Base-by-base conservation (phyloP, 495 filamentous ascomycete genomes). In the Neurospora discreta region DNA sequence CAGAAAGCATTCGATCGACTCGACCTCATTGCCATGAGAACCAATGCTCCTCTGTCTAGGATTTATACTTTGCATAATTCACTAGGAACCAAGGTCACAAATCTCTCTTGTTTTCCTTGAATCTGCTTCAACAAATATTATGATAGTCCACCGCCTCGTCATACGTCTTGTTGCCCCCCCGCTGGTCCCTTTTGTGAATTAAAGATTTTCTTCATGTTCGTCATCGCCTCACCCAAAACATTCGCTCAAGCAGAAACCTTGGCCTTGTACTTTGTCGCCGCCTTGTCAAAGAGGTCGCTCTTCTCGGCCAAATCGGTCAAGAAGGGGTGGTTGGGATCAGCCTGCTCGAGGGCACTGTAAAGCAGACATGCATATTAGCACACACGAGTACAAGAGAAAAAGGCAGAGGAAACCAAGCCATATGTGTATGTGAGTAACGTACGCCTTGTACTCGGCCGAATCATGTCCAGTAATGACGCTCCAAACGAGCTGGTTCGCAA, bases 401-500 rank as follows among this genome's bases (percentile, higher is more conserved):
- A 9, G 26, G 15, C 4, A 20, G 36, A 16, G n/a, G 6, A 16
- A 40, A 3, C 26, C 13, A 5, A 10, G 68, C 7, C 39, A 41
- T 43, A 9, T 30, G 46, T 58, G 46, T 52, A 13, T 15, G 5
- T 58, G 20, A 36, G 23, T 13, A 30, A 81, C 85, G 73, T 87
- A 92, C 90, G 79, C 83, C 41, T 85, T 85, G 71, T 88, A 75
- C 71, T 92, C 90, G 43, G 81, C 81, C 36, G 82, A 75, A 68
- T 91, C 88, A 79, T 92, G 91, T 20, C 95, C 94, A 23, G 86
- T 84, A 73, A 97, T 82, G 26, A 91, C 85, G 58, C 89, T 90
- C 78, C 97, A 81, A 20, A 98, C 94, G 70, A 96, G 83, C 65
- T 87, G 79, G 77, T 98, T 97, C 71, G 92, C 92, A 75, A 97